phyloP scores from a whole-genome alignment of 2,329 filamentous ascomycete species.

The Ilyonectria robusta region DNA sequence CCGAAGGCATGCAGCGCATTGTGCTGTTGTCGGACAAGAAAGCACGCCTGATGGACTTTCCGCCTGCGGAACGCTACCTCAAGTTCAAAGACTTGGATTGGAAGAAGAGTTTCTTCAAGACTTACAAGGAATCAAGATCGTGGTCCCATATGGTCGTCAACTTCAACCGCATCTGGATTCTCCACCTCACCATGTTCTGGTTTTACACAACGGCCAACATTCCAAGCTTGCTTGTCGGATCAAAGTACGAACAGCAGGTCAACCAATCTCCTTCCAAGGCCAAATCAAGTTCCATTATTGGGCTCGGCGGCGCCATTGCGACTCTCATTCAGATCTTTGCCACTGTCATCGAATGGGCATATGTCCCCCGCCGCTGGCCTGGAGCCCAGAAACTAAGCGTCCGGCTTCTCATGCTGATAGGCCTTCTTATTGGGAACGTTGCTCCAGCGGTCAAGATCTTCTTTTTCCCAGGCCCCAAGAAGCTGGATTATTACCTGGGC shows the following conservation, averaged over 20 bases:
- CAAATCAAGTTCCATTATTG: constrained; percentile 88
- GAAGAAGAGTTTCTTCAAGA: constrained; percentile 99
- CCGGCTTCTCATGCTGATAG: constrained; percentile 85
- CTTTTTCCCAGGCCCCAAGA: constrained; percentile 60
- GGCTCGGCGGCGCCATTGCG: constrained; percentile 86
- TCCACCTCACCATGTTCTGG: constrained; percentile 95
- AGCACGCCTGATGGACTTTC: constrained; percentile 85
- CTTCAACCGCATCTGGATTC: constrained; percentile 99
- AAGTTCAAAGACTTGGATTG: constrained; percentile 95
- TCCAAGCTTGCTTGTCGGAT: constrained; percentile 83
- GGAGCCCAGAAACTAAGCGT: constrained; percentile 97
- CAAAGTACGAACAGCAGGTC: constrained; percentile 84
- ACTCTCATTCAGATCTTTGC: constrained; percentile 89
- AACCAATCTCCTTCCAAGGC: constrained; percentile 82
- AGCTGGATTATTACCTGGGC: constrained; percentile 78
- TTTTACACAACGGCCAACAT: constrained; percentile 96
- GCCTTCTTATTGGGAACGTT: constrained; percentile 85
- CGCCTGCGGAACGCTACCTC: constrained; percentile 87
- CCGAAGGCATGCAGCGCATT: constrained; percentile 96
- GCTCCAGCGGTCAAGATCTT: constrained; percentile 92
- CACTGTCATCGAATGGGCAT: constrained; percentile 91
- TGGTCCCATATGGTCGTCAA: constrained; percentile 98
- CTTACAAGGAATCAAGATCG: constrained; percentile 95
- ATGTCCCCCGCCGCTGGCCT: constrained; percentile 94
- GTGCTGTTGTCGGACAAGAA: constrained; percentile 94